Evolutionary conservation across 202 grass and related monocot genomes (phyloP).

Genomic region (Zoysia matrella): DNA sequence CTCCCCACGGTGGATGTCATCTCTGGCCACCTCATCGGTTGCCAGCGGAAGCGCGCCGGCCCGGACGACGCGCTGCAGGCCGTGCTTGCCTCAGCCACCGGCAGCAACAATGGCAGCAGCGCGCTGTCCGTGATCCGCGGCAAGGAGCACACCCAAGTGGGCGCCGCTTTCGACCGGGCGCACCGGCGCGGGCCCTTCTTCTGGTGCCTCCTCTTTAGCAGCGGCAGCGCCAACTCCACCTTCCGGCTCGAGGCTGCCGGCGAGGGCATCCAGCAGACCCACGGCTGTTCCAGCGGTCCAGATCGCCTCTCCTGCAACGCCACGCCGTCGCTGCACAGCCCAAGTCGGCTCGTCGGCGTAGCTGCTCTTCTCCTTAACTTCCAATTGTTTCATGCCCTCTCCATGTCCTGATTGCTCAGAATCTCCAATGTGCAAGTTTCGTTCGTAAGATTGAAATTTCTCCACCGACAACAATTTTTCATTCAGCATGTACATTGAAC

Average conservation of each 20-base stretch:
- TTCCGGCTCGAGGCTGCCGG: constrained; percentile 78
- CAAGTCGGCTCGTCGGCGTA: not conserved
- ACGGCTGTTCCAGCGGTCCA: constrained; percentile 76
- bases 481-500: too few species aligned
- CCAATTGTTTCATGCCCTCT: not conserved
- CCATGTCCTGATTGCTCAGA: too few species aligned
- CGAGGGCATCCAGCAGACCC: constrained; percentile 65
- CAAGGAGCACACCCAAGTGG: constrained; percentile 74
- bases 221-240: constrained; percentile 60
- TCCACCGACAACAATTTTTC: too few species aligned
- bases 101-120: not conserved
- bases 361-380: not conserved
- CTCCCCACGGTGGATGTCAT: constrained; percentile 78
- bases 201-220: constrained; percentile 89
- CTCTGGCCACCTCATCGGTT: constrained; percentile 62
- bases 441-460: too few species aligned
- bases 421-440: too few species aligned
- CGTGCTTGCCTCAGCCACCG: not conserved
- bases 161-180: constrained; percentile 55
- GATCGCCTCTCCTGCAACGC: constrained; percentile 55
- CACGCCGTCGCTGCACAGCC: not conserved
- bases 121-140: constrained; percentile 46
- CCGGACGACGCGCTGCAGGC: too few species aligned
- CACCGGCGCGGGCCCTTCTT: constrained; percentile 63
- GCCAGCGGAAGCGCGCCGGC: constrained; percentile 12